phyloP scores from a whole-genome alignment of 2,329 filamentous ascomycete genomes.

The Trichoderma harzianum region DNA sequence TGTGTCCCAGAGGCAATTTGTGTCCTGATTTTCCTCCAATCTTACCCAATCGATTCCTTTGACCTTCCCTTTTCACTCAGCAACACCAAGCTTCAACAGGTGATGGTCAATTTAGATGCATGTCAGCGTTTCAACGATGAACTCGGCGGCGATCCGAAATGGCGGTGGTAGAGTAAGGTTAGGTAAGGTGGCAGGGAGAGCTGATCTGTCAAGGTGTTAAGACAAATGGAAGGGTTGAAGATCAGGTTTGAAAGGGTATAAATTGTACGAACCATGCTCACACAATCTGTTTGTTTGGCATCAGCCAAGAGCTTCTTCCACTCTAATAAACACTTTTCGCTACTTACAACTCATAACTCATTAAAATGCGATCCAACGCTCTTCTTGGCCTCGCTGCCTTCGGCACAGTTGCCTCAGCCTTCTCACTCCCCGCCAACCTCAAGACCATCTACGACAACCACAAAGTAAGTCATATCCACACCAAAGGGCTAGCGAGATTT shows the following conservation, averaged over 20 bases:
- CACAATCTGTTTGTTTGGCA: too few relatives aligned
- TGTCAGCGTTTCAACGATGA: background rate
- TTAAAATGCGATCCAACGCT: constrained; percentile 14
- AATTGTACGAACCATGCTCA: background rate
- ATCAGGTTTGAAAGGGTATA: background rate
- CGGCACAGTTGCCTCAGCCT: constrained; percentile 19
- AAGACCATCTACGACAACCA: constrained; percentile 19
- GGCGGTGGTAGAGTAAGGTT: background rate
- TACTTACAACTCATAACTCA: background rate
- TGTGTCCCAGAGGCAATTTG: background rate
- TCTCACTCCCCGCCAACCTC: constrained; percentile 19
- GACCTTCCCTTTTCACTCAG: constrained; percentile 3
- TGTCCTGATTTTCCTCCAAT: constrained; percentile 9
- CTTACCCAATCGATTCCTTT: background rate
- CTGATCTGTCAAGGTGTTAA: background rate
- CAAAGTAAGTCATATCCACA: background rate
- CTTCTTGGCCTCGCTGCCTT: constrained; percentile 15
- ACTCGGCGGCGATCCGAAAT: background rate
- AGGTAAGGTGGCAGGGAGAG: background rate
- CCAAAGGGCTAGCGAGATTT: background rate
- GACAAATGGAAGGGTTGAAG: background rate
- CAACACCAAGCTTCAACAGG: background rate
- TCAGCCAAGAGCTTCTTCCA: background rate
- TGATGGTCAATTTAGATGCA: background rate
- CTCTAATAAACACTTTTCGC: background rate